Evolutionary conservation across 192 early-diverging fungal species (phyloP).

Genomic region (Podila epicladia): DNA sequence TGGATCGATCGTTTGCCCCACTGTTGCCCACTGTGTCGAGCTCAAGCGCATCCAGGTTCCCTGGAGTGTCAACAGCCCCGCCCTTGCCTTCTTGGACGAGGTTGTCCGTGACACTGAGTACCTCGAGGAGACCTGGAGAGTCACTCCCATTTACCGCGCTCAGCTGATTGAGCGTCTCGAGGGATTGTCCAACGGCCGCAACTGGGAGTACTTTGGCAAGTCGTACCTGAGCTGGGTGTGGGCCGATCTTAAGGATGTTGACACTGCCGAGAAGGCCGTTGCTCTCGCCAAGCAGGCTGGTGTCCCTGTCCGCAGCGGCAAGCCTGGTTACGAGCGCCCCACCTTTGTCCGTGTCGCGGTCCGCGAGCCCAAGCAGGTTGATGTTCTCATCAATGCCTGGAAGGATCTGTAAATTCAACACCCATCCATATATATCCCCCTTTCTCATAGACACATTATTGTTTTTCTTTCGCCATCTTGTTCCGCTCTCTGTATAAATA

Average conservation of each 20-base stretch:
- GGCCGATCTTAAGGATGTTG: slow-evolving; percentile 74
- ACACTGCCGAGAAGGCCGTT: slow-evolving; percentile 71
- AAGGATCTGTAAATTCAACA: slow-evolving; percentile 40
- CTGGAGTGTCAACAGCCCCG: slow-evolving; percentile 93
- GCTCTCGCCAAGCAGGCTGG: slow-evolving; percentile 75
- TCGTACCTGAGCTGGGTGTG: slow-evolving; percentile 89
- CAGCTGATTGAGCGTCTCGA: slow-evolving; percentile 58
- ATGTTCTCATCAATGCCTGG: slow-evolving; percentile 80
- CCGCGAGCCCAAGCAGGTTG: slow-evolving; percentile 73
- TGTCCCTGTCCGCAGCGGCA: slow-evolving; percentile 85
- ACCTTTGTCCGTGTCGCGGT: slow-evolving; percentile 84
- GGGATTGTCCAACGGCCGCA: slow-evolving; percentile 17
- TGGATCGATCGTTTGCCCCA: slow-evolving; percentile 90
- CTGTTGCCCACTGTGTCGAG: slow-evolving; percentile 72
- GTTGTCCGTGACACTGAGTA: slow-evolving; percentile 78
- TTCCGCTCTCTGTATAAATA: background rate
- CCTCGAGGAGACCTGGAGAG: slow-evolving; percentile 80
- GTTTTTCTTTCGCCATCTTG: background rate
- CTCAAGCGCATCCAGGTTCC: slow-evolving; percentile 88
- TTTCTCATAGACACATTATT: slow-evolving; percentile 3
- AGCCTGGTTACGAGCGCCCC: slow-evolving; percentile 77
- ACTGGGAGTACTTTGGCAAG: slow-evolving; percentile 79
- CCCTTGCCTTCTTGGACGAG: slow-evolving; percentile 82
- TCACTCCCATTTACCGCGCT: slow-evolving; percentile 75
- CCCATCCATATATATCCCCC: background rate